Evolutionary conservation across 2,329 filamentous ascomycete genomes (phyloP), one percentile per base, ranked within the genome.

Genomic region (Talaromyces piceae): DNA sequence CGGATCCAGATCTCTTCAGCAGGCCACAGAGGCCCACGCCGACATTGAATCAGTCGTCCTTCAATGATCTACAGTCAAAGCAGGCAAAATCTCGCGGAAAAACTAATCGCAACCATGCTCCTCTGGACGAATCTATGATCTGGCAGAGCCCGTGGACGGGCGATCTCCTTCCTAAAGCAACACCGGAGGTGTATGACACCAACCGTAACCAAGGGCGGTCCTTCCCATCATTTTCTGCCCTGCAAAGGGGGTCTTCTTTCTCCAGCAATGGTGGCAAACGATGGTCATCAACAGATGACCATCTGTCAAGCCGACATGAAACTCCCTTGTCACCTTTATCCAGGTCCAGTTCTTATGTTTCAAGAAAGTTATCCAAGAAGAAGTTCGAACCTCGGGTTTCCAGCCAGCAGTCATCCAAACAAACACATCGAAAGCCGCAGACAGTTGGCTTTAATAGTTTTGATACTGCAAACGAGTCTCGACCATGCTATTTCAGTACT

Each of bases 11-110:
- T 49, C 61, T 59, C 41, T 62, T 62, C 51, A 63, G 59, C 49
- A 60, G 62, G 25, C 69, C 68, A 47, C 66, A 66, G 50, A 57
- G 70, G 30, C 68, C 67, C 33, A 71, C 70, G 44, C 64, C 67
- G 26, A 58, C 62, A n/a, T 62, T 62, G 11, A 67, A 60, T 41
- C 58, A 57, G 41, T 53, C 59, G 13, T 46, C 51, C 20, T 41
- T 49, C 41, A 45, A 49, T 26, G 25, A 26, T 20, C 20, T 31
- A 3, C 51, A 41, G 11, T 28, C 51, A 45, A 53, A 53, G 22
- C 5, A 28, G 13, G 45, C 16, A 33, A 53, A 43, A 28, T 22
- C 20, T 8, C 31, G 41, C 25, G 46, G 28, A 41, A 41, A 13
- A 7, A 11, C 25, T 39, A 23, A 18, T 18, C 18, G 20, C 9